Conservation (phyloP, 225 moss, liverwort and hornwort species). For the Physcomitrellopsis africana region DNA sequence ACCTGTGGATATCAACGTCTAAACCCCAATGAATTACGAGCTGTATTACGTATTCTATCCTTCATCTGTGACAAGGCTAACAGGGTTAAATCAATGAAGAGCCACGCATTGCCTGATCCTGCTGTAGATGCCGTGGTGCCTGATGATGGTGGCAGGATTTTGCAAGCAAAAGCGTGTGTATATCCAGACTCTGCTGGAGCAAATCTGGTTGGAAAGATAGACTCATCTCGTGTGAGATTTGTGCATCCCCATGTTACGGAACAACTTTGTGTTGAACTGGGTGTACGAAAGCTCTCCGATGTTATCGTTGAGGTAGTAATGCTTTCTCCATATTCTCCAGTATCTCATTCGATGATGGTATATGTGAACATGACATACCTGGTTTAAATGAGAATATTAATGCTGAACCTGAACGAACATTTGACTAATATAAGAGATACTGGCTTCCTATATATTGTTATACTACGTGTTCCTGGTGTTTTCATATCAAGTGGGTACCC, state of each 20-base stretch:
- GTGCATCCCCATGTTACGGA: conserved; percentile 78
- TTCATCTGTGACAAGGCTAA: conserved; percentile 74
- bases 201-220: conserved; percentile 77
- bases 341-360: neutral
- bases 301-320: conserved; percentile 76
- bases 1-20: conserved; percentile 82
- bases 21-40: conserved; percentile 83
- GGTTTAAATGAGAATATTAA: too few relatives aligned
- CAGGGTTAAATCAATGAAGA: conserved; percentile 42
- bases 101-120: conserved; percentile 48
- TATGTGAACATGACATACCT: neutral
- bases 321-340: neutral
- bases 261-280: conserved; percentile 62
- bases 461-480: neutral
- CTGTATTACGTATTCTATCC: conserved; percentile 67
- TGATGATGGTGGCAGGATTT: conserved; percentile 74
- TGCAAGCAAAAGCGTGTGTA: conserved; percentile 77
- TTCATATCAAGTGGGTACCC: neutral
- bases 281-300: conserved; percentile 79
- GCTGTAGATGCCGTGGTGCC: conserved; percentile 70
- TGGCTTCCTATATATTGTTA: neutral
- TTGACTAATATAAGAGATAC: neutral
- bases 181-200: conserved; percentile 69
- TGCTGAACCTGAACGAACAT: neutral
- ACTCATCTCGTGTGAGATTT: conserved; percentile 71